These are phyloP conservation scores for Nakazawaea ishiwadae DNA, from an alignment of 805 yeast genomes.

Conservation along the genomic window DNA sequence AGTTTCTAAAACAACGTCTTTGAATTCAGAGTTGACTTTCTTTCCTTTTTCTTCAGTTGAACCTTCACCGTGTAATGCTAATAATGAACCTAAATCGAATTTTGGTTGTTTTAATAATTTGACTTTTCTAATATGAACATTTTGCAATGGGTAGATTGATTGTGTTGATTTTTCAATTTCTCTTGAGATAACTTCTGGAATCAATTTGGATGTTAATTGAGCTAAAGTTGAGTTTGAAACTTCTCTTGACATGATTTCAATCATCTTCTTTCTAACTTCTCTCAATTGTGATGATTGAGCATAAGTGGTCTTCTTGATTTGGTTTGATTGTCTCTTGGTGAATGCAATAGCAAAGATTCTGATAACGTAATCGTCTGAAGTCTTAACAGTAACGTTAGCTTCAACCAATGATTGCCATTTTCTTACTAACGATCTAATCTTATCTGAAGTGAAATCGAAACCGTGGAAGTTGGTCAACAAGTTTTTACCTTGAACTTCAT, in stretches of 20 bases:
- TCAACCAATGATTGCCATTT: constrained; percentile 99
- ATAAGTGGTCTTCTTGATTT: constrained; percentile 95
- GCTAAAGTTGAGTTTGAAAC: constrained; percentile 92
- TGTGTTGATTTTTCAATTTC: constrained; percentile 96
- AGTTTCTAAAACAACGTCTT: constrained; percentile 96
- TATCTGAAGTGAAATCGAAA: constrained; percentile 95
- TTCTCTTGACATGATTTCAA: constrained; percentile 94
- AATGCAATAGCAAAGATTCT: constrained; percentile 96
- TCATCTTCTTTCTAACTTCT: constrained; percentile 95
- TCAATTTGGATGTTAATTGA: constrained; percentile 94
- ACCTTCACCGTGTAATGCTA: constrained; percentile 97
- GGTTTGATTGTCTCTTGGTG: constrained; percentile 97
- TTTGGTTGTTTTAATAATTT: constrained; percentile 98
- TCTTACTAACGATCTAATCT: constrained; percentile 95
- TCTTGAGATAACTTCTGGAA: constrained; percentile 98
- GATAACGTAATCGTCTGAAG: constrained; percentile 94
- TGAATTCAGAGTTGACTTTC: constrained; percentile 92
- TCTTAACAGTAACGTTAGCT: constrained; percentile 97
- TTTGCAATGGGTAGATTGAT: constrained; percentile 94
- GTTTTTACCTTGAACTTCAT: constrained; percentile 98
- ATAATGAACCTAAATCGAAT: constrained; percentile 94
- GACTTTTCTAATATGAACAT: constrained; percentile 98
- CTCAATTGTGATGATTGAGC: constrained; percentile 98
- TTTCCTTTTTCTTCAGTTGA: constrained; percentile 95
- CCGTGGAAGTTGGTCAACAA: constrained; percentile 99